Evolutionary conservation across 2,329 filamentous ascomycete genomes (phyloP).

Genomic region (Claviceps pazoutovae): DNA sequence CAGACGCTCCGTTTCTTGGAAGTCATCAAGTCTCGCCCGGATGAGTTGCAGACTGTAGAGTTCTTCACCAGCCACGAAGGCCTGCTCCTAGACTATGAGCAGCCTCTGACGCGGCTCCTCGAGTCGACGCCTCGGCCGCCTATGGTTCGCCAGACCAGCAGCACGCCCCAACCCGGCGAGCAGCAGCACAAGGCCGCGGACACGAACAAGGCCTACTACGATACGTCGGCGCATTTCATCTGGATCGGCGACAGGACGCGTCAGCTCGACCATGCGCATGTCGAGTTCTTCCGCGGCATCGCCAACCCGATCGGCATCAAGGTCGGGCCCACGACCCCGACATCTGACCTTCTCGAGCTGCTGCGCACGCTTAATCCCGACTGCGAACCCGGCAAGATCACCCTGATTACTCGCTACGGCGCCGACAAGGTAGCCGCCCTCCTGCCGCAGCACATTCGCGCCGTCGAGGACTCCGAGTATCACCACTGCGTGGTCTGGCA

Average conservation of each 20-base stretch:
- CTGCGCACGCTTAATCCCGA: conserved; percentile 75
- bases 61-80: conserved; percentile 94
- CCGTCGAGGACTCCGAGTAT: conserved; percentile 68
- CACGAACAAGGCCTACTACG: conserved; percentile 55
- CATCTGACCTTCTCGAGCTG: conserved; percentile 60
- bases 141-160: background rate
- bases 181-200: conserved; percentile 12
- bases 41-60: conserved; percentile 80
- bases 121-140: conserved; percentile 41
- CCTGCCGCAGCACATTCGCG: conserved; percentile 74
- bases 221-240: conserved; percentile 91
- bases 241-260: conserved; percentile 97
- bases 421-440: conserved; percentile 60
- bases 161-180: background rate
- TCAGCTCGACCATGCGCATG: conserved; percentile 82
- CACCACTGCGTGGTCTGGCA: conserved; percentile 70
- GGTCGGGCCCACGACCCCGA: conserved; percentile 74
- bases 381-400: conserved; percentile 80
- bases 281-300: conserved; percentile 94
- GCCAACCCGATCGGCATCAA: conserved; percentile 95
- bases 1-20: conserved; percentile 90
- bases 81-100: conserved; percentile 85
- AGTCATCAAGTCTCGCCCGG: conserved; percentile 76
- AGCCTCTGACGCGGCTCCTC: conserved; percentile 66
- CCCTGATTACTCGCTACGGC: conserved; percentile 90